Conservation (phyloP, 2,329 filamentous ascomycete species). For the Pseudonectria foliicola region DNA sequence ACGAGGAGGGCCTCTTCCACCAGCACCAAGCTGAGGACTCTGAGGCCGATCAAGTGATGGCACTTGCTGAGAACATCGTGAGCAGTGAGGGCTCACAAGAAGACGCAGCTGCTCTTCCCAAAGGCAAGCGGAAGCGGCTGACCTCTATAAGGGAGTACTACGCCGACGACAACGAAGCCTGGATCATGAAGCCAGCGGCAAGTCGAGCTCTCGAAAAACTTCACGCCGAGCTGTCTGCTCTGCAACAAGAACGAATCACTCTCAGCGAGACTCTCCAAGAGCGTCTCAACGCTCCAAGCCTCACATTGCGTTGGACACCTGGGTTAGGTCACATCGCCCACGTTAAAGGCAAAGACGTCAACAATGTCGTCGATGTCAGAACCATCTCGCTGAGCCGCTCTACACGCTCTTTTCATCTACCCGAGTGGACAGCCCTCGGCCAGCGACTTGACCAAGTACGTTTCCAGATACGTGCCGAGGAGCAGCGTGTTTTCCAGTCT, state of each 20-base stretch:
- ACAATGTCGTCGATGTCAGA: constrained; percentile 25
- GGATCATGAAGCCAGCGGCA: constrained; percentile 62
- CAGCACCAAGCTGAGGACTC: constrained; percentile 72
- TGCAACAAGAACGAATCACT: constrained; percentile 52
- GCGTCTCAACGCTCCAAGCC: constrained; percentile 52
- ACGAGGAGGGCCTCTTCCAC: constrained; percentile 82
- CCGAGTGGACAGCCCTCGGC: constrained; percentile 79
- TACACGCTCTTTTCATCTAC: constrained; percentile 76
- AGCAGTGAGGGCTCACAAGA: constrained; percentile 57
- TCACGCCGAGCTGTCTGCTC: constrained; percentile 57
- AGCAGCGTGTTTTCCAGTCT: constrained; percentile 68
- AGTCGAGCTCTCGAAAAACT: constrained; percentile 58
- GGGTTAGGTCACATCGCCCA: constrained; percentile 86
- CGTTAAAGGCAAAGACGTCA: constrained; percentile 71
- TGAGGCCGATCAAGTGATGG: constrained; percentile 62
- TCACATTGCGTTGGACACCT: constrained; percentile 81
- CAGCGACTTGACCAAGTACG: constrained; percentile 70
- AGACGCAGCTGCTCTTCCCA: constrained; percentile 47
- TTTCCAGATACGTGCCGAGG: constrained; percentile 73
- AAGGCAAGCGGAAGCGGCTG: constrained; percentile 39
- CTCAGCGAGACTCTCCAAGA: constrained; percentile 57
- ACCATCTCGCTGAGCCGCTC: constrained; percentile 70
- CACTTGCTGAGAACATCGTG: constrained; percentile 66
- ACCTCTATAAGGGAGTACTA: constrained; percentile 50
- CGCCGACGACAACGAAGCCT: constrained; percentile 51